Percentiles rank a stretch among this genome's conserved stretches.
Evolutionary conservation across 2,329 filamentous ascomycete genomes (phyloP).

Genomic region (Dothistroma pini): DNA sequence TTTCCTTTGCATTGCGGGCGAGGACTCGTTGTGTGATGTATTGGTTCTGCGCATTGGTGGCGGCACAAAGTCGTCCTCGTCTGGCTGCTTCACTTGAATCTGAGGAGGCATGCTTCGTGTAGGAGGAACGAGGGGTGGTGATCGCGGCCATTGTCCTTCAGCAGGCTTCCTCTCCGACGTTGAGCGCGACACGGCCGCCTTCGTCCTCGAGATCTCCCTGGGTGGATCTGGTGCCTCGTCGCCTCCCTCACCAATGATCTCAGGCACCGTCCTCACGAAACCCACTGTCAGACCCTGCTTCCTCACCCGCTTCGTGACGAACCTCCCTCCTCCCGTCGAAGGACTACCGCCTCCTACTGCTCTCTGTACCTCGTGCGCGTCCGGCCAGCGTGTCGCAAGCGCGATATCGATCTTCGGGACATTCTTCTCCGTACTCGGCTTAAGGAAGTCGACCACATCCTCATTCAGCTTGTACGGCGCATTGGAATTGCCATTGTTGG

Average conservation of each 20-base stretch:
- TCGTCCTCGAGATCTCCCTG: constrained; percentile 64
- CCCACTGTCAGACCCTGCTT: constrained; percentile 69
- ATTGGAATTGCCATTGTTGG: constrained; percentile 9
- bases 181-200: constrained; percentile 34
- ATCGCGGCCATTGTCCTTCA: constrained; percentile 11
- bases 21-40: constrained; percentile 27
- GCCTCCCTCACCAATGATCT: constrained; percentile 85
- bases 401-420: constrained; percentile 49
- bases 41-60: constrained; percentile 22
- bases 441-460: constrained; percentile 57
- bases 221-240: constrained; percentile 75
- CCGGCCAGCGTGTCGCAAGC: constrained; percentile 51
- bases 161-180: constrained; percentile 28
- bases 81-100: constrained; percentile 1
- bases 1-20: constrained; percentile 26
- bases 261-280: constrained; percentile 69
- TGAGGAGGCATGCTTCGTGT: constrained; percentile 1
- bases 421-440: constrained; percentile 47
- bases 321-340: constrained; percentile 12
- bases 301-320: constrained; percentile 39
- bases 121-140: constrained; percentile 16
- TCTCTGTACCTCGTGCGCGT: constrained; percentile 41
- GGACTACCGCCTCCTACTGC: constrained; percentile 16
- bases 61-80: constrained; percentile 18
- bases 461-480: constrained; percentile 35